phyloP scores from a whole-genome alignment of 129 eudicot genomes.

The Chrysanthemum seticuspe region DNA sequence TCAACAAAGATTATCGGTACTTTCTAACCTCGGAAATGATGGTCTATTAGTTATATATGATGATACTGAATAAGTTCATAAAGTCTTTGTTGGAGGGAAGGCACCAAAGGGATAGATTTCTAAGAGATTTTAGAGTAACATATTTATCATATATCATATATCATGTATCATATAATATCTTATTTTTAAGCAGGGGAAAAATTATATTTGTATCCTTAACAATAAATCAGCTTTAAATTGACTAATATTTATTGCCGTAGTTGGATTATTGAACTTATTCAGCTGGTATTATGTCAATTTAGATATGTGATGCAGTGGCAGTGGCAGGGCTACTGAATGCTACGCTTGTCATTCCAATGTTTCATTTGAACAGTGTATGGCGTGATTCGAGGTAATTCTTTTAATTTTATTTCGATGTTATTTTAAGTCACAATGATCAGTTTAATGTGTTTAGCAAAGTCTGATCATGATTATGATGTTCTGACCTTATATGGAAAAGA shows the following conservation, averaged over 20 bases:
- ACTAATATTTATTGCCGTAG: not conserved
- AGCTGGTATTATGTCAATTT: slow-evolving; percentile 25
- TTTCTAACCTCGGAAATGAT: slow-evolving; percentile 11
- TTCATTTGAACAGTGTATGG: slow-evolving; percentile 98
- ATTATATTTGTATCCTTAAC: too few relatives aligned
- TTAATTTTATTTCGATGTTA: not conserved
- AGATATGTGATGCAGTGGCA: slow-evolving; percentile 99
- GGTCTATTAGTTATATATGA: not conserved
- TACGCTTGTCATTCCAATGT: slow-evolving; percentile 93
- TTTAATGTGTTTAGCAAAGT: not conserved
- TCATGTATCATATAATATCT: not conserved
- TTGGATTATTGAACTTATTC: slow-evolving; percentile 6
- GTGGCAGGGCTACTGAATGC: slow-evolving; percentile 97
- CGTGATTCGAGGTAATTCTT: slow-evolving; percentile 79
- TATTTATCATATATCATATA: not conserved
- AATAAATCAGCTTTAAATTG: not conserved
- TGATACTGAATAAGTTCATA: not conserved
- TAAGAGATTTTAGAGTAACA: not conserved
- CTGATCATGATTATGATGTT: not conserved
- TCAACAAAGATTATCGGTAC: slow-evolving; percentile 96
- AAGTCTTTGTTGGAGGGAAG: slow-evolving; percentile 4
- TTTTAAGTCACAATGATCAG: not conserved
- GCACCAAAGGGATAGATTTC: not conserved
- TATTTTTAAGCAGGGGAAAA: too few relatives aligned
- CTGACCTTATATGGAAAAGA: not conserved